A percentile compares a stretch with the other conserved stretches of the same genome.
These are phyloP conservation scores for Pseudogymnoascus sp. DNA, from an alignment of 2,329 filamentous ascomycete species.

Conservation along the genomic window DNA sequence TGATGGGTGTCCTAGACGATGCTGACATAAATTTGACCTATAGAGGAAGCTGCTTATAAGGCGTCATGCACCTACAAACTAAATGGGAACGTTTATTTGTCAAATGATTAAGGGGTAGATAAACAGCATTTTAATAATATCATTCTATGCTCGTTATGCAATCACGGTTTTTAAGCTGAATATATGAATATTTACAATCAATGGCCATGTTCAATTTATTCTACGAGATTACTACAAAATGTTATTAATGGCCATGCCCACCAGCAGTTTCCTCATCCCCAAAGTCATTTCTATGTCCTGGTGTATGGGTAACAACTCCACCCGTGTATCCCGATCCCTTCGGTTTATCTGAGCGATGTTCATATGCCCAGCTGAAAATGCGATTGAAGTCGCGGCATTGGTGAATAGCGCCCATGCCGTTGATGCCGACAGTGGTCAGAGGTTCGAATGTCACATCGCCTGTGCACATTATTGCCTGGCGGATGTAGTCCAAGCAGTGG, in stretches of 20 bases:
- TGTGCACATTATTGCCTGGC: constrained; percentile 12
- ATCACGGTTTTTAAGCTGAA: neutral
- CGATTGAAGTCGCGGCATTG: constrained; percentile 11
- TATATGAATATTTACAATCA: neutral
- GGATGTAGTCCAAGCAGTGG: constrained; percentile 10
- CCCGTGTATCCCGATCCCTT: neutral
- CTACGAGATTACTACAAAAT: neutral
- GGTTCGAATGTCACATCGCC: constrained; percentile 15
- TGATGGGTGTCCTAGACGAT: neutral
- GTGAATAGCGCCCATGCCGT: constrained; percentile 11
- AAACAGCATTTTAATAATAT: neutral
- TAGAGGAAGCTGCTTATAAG: neutral
- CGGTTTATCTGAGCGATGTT: neutral
- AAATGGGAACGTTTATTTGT: neutral
- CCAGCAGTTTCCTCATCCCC: neutral
- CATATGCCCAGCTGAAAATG: constrained; percentile 11
- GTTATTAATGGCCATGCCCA: neutral
- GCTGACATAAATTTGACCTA: neutral
- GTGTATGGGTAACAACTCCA: constrained; percentile 3
- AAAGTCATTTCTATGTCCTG: neutral
- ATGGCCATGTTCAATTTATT: no score
- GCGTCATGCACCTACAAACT: neutral
- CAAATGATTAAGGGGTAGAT: neutral
- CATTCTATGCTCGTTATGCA: neutral
- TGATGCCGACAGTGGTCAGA: constrained; percentile 9